Evolutionary conservation across 108 stramenopile species (phyloP).

Genomic region (Cyclotella cryptica): DNA sequence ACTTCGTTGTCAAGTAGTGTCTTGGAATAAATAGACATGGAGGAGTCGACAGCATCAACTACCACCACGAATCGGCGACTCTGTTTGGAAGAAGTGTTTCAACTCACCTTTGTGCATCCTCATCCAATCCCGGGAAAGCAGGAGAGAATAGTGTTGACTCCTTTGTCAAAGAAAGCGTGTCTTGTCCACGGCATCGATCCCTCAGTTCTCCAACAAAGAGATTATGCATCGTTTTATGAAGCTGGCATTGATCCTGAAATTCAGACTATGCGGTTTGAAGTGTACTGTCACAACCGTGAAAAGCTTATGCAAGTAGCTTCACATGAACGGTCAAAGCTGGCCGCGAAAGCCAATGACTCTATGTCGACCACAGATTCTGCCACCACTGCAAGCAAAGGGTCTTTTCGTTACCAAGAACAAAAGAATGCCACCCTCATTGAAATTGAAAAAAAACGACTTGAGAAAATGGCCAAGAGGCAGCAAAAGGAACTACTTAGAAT

Average conservation of each 20-base stretch:
- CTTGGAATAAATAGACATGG: no score
- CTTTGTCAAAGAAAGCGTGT: conserved; percentile 21
- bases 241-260: conserved; percentile 31
- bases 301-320: conserved; percentile 16
- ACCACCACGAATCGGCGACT: background rate
- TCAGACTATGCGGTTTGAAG: conserved; percentile 32
- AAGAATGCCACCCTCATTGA: conserved; percentile 18
- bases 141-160: conserved; percentile 15
- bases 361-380: background rate
- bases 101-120: background rate
- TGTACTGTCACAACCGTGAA: conserved; percentile 20
- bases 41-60: no score
- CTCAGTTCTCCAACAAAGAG: conserved; percentile 10
- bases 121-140: background rate
- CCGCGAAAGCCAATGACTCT: conserved; percentile 11
- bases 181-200: conserved; percentile 35
- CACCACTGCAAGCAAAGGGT: background rate
- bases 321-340: conserved; percentile 14
- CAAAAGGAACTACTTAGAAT: conserved; percentile 31
- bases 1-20: no score
- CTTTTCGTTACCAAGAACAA: background rate
- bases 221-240: conserved; percentile 24
- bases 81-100: conserved; percentile 17
- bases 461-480: conserved; percentile 40
- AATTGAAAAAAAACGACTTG: conserved; percentile 33